Conservation (phyloP, 768 basidiomycete species). For the Phlebiopsis flavidoalba region DNA sequence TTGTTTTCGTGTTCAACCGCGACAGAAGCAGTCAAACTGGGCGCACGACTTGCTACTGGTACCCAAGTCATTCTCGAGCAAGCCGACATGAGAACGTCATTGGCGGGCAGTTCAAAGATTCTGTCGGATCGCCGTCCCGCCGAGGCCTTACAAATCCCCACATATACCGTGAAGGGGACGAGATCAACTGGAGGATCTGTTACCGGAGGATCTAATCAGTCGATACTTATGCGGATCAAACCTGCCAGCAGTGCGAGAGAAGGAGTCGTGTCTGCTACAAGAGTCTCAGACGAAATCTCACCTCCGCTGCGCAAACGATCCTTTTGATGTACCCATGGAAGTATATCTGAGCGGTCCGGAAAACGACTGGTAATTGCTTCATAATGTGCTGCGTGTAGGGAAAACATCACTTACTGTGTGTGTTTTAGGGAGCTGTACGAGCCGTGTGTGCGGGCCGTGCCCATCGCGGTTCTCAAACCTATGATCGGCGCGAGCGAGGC, state of each 20-base stretch:
- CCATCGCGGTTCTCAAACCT: slow-evolving; percentile 93
- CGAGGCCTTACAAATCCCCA: slow-evolving; percentile 50
- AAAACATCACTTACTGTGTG: background rate
- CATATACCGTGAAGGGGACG: slow-evolving; percentile 23
- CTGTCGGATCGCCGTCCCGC: slow-evolving; percentile 62
- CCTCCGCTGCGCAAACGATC: slow-evolving; percentile 95
- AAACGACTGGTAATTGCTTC: slow-evolving; percentile 70
- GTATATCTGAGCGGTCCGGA: slow-evolving; percentile 92
- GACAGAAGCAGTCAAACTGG: slow-evolving; percentile 91
- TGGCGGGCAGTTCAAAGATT: slow-evolving; percentile 68
- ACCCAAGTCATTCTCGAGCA: slow-evolving; percentile 97
- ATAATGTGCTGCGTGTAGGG: background rate
- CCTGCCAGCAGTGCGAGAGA: slow-evolving; percentile 78
- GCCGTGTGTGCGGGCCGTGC: slow-evolving; percentile 96
- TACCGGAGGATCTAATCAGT: slow-evolving; percentile 56
- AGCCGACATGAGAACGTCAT: slow-evolving; percentile 87
- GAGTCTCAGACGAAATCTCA: slow-evolving; percentile 81
- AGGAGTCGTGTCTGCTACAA: slow-evolving; percentile 89
- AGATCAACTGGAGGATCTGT: slow-evolving; percentile 40
- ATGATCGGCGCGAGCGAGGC: slow-evolving; percentile 99
- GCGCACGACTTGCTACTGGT: slow-evolving; percentile 90
- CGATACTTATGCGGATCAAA: slow-evolving; percentile 92
- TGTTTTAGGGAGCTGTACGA: slow-evolving; percentile 75
- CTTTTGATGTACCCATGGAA: slow-evolving; percentile 98
- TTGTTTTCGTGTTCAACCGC: slow-evolving; percentile 94